These are phyloP conservation scores for Pulicaria dysenterica DNA, from an alignment of 129 eudicot species.

Conservation along the genomic window DNA sequence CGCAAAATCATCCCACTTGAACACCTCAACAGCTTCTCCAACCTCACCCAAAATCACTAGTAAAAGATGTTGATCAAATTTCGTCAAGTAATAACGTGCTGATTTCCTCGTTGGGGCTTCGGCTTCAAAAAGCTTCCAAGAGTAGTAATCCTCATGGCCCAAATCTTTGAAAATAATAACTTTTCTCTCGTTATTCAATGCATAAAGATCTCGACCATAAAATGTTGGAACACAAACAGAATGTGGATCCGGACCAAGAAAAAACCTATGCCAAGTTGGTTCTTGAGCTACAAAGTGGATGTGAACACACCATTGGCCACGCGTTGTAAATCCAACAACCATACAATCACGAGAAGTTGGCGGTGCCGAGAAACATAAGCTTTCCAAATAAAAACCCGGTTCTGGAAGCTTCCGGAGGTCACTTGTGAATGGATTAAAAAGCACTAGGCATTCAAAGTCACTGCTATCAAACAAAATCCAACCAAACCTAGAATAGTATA, in stretches of 20 bases:
- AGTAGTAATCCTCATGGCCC: background rate
- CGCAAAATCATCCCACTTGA: constrained; percentile 9
- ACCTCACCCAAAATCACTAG: background rate
- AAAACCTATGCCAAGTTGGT: background rate
- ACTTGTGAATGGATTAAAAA: constrained; percentile 29
- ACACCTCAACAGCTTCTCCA: constrained; percentile 23
- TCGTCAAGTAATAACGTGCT: background rate
- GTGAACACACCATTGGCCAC: no score
- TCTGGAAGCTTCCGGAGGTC: constrained; percentile 7
- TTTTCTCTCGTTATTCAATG: background rate
- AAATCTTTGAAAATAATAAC: background rate
- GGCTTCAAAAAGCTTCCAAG: background rate
- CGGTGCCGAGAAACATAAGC: constrained; percentile 12
- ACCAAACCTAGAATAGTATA: constrained; percentile 25
- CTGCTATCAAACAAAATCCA: constrained; percentile 26
- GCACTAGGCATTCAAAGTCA: background rate
- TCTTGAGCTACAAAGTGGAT: constrained; percentile 4
- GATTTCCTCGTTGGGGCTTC: background rate
- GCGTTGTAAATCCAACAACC: constrained; percentile 9
- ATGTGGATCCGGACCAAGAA: background rate
- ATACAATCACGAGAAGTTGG: constrained; percentile 28
- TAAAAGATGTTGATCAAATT: constrained; percentile 20
- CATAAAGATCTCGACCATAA: constrained; percentile 9
- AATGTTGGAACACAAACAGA: constrained; percentile 10
- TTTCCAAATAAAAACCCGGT: background rate